Evolutionary conservation across 148 eudicot genomes (phyloP).

Genomic region (Camellia lanceoleosa): DNA sequence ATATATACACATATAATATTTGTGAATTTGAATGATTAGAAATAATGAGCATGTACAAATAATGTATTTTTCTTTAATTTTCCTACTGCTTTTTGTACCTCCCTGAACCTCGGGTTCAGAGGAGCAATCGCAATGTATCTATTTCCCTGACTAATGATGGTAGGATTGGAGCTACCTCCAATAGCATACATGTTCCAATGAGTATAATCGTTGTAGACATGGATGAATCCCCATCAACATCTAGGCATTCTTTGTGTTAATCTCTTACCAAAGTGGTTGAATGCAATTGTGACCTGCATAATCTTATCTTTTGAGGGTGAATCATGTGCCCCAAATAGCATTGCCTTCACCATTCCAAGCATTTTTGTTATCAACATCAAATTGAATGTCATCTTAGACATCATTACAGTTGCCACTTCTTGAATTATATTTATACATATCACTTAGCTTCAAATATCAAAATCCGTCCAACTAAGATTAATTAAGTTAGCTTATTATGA

Average conservation of each 20-base stretch:
- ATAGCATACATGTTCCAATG: conserved; percentile 57
- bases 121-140: conserved; percentile 22
- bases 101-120: neutral
- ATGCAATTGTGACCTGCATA: conserved; percentile 50
- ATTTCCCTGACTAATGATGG: conserved; percentile 54
- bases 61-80: too few relatives aligned
- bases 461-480: too few relatives aligned
- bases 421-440: neutral
- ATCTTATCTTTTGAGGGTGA: neutral
- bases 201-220: conserved; percentile 58
- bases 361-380: neutral
- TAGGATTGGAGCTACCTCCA: conserved; percentile 45
- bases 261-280: conserved; percentile 53
- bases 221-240: conserved; percentile 38
- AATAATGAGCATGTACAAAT: too few relatives aligned
- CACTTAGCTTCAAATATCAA: neutral
- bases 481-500: conserved; percentile 29
- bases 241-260: conserved; percentile 57
- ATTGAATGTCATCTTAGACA: too few relatives aligned
- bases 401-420: neutral
- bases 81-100: neutral
- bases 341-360: conserved; percentile 1
- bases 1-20: too few relatives aligned
- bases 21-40: too few relatives aligned
- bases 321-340: conserved; percentile 11